Evolutionary conservation across 129 eudicot genomes (phyloP).

Genomic region (Flaveria brownii): DNA sequence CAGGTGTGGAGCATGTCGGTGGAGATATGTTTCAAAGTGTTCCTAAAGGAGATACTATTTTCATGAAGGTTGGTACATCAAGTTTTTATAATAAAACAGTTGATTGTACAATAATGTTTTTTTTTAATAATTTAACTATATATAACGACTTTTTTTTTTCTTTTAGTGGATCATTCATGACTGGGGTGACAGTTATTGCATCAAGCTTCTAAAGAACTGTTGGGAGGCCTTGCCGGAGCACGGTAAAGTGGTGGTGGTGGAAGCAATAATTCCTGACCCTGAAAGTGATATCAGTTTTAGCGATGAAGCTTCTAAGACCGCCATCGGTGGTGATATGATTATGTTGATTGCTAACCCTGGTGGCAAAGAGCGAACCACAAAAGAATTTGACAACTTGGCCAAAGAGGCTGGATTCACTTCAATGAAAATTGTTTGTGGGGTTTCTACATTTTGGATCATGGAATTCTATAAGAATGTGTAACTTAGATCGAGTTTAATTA

Average conservation of each 20-base stretch:
- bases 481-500: not conserved
- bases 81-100: not conserved
- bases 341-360: constrained; percentile 42
- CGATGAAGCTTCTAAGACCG: constrained; percentile 18
- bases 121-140: not conserved
- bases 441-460: constrained; percentile 28
- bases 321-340: constrained; percentile 27
- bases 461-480: constrained; percentile 39
- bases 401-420: constrained; percentile 38
- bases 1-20: constrained; percentile 39
- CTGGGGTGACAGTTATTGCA: constrained; percentile 49
- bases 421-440: constrained; percentile 19
- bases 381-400: constrained; percentile 35
- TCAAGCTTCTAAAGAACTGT: constrained; percentile 42
- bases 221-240: constrained; percentile 32
- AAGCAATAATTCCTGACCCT: constrained; percentile 36
- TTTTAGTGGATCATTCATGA: constrained; percentile 50
- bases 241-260: constrained; percentile 48
- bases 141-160: not conserved
- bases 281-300: not conserved
- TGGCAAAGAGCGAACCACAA: constrained; percentile 43
- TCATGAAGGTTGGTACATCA: constrained; percentile 36
- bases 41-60: constrained; percentile 43
- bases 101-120: not conserved
- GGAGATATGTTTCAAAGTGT: constrained; percentile 45